Evolutionary conservation across 495 filamentous ascomycete species (phyloP).

Genomic region (Lasiosphaeria ovina): DNA sequence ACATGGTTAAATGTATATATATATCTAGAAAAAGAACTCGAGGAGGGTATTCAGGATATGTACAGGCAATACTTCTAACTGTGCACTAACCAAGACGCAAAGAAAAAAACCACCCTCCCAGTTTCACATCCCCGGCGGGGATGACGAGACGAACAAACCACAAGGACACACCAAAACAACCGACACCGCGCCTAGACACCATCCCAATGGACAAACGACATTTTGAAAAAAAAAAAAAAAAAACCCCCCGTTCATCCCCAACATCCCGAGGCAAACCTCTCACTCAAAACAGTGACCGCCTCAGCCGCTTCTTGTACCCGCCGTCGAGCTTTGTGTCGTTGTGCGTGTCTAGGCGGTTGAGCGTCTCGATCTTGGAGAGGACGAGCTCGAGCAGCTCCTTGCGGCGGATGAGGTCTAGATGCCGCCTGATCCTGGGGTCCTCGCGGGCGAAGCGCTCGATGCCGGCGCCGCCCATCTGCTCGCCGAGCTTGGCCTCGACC

Average conservation of each 20-base stretch:
- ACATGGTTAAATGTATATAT: not conserved
- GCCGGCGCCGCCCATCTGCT: conserved; percentile 71
- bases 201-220: too few species aligned
- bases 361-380: conserved; percentile 86
- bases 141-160: too few species aligned
- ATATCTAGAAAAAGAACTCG: not conserved
- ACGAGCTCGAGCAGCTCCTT: conserved; percentile 94
- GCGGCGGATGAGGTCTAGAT: conserved; percentile 84
- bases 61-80: not conserved
- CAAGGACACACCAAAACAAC: too few species aligned
- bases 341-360: conserved; percentile 69
- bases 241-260: not conserved
- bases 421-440: conserved; percentile 80
- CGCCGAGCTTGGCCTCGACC: conserved; percentile 81
- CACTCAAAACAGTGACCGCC: conserved; percentile 11
- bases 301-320: conserved; percentile 6
- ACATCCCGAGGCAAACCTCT: not conserved
- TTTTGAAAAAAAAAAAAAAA: too few species aligned
- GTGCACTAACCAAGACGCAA: not conserved
- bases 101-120: not conserved
- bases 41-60: conserved; percentile 12
- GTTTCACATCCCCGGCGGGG: too few species aligned
- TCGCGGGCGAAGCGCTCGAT: conserved; percentile 89
- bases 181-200: too few species aligned
- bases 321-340: not conserved